phyloP scores from a whole-genome alignment of 768 basidiomycete genomes.

The Hypsizygus marmoreus region DNA sequence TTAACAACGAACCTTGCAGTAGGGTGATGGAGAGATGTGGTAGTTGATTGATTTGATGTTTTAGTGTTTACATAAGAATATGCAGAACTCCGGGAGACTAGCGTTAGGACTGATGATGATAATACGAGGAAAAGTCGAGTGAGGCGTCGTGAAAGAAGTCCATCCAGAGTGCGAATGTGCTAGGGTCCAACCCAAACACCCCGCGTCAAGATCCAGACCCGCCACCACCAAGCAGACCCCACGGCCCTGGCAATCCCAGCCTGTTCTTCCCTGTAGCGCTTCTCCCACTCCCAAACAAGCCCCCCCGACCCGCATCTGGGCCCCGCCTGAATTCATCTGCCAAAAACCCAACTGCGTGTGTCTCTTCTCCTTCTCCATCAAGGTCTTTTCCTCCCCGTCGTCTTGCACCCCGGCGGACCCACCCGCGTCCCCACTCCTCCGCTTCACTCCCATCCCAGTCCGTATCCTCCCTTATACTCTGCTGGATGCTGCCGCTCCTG shows the following conservation, averaged over 20 bases:
- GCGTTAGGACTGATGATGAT: too few relatives aligned
- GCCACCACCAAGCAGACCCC: slow-evolving; percentile 15
- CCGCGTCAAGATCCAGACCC: slow-evolving; percentile 11
- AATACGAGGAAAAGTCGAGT: too few relatives aligned
- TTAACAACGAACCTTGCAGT: too few relatives aligned
- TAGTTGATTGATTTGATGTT: too few relatives aligned
- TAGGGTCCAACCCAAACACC: too few relatives aligned
- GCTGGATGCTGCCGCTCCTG: slow-evolving; percentile 12
- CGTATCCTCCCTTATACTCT: slow-evolving; percentile 16
- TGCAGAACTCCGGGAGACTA: too few relatives aligned
- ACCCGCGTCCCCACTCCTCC: slow-evolving; percentile 29
- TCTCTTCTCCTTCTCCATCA: slow-evolving; percentile 31
- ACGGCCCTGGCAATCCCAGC: slow-evolving; percentile 20
- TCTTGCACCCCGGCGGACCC: too few relatives aligned
- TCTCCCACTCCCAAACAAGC: slow-evolving; percentile 23
- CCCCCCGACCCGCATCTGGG: slow-evolving; percentile 10
- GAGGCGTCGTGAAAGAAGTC: too few relatives aligned
- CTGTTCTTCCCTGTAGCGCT: slow-evolving; percentile 22
- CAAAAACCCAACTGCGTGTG: slow-evolving; percentile 24
- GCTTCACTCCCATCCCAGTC: slow-evolving; percentile 27
- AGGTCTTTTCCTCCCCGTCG: slow-evolving; percentile 16
- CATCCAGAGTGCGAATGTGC: too few relatives aligned
- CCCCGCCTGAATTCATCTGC: too few relatives aligned
- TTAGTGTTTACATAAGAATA: too few relatives aligned
- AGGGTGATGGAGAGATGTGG: too few relatives aligned